Evolutionary conservation across 805 yeast species (phyloP), one percentile per base, ranked within the genome.

Genomic region (Spathaspora gorwiae): DNA sequence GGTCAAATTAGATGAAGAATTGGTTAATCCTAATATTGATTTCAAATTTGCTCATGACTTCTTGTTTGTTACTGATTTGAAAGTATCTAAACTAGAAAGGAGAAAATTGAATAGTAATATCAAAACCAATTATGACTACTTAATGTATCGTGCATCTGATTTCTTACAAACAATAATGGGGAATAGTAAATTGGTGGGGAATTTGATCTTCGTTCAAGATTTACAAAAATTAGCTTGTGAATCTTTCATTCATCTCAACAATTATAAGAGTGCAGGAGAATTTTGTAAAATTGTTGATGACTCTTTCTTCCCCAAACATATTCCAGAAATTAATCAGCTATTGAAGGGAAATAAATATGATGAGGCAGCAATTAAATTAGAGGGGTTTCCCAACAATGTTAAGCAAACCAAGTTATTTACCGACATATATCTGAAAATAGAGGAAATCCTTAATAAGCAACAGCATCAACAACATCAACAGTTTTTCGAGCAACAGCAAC

Each of bases 221-320:
- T 53, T 79, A 26, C 53, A 63, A 19, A 69, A 64, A 48, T 48
- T 75, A 12, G 55, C 70, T 4, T 67, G 80, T 44, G 76, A 76
- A 50, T 60, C 74, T 10, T 60, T 56, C 34, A 60, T 72, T 14
- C 56, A 62, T 26, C 53, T 51, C 0, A 47, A 8, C 12, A 12
- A 15, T 24, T 14, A 15, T 34, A 49, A 65, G 27, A 45, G 53
- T 14, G 58, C 53, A 24, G 46, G 50, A 0, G 65, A 64, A 14
- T 58, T 51, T 41, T 67, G 76, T 47, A 45, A 50, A 12, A 31
- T 12, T 9, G 52, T 64, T 3, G 52, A 50, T 29, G 62, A 56
- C 26, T 44, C 48, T 3, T 72, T 72, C 54, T 61, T 75, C 13
- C 79, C 80, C n/a, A 65, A 65, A 46, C 49, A 60, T 26, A 47